phyloP scores from a whole-genome alignment of 1,139 yeast genomes.

The Kluyveromyces sp. region DNA sequence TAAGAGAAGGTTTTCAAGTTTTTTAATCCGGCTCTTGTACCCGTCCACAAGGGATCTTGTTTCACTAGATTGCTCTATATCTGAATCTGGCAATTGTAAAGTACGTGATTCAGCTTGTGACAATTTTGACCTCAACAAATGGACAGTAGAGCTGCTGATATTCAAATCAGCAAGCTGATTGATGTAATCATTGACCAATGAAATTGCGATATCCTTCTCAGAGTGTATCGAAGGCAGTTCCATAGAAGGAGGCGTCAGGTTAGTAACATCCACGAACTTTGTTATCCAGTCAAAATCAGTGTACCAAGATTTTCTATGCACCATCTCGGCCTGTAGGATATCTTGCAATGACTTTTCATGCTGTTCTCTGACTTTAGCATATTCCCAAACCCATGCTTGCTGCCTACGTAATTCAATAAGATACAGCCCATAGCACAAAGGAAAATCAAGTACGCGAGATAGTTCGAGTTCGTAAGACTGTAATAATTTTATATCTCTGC shows the following conservation, averaged over 20 bases:
- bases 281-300: slow-evolving; percentile 49
- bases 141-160: slow-evolving; percentile 33
- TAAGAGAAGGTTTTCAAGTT: slow-evolving; percentile 58
- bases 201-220: slow-evolving; percentile 20
- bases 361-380: slow-evolving; percentile 44
- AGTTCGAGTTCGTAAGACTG: slow-evolving; percentile 40
- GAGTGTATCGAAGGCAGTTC: not conserved
- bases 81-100: not conserved
- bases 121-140: slow-evolving; percentile 42
- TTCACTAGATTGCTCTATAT: slow-evolving; percentile 22
- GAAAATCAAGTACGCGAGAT: slow-evolving; percentile 61
- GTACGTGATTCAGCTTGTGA: slow-evolving; percentile 33
- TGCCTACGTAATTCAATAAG: slow-evolving; percentile 66
- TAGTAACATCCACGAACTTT: slow-evolving; percentile 37
- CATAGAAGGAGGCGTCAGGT: not conserved
- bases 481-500: slow-evolving; percentile 33
- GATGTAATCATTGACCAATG: slow-evolving; percentile 15
- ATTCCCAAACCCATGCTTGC: slow-evolving; percentile 55
- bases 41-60: slow-evolving; percentile 39
- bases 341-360: slow-evolving; percentile 55
- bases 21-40: slow-evolving; percentile 51
- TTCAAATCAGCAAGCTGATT: slow-evolving; percentile 27
- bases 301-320: slow-evolving; percentile 56
- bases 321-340: slow-evolving; percentile 52
- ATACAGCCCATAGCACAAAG: slow-evolving; percentile 71